phyloP scores from a whole-genome alignment of 257 asterid species.

The Perilla frutescens region DNA sequence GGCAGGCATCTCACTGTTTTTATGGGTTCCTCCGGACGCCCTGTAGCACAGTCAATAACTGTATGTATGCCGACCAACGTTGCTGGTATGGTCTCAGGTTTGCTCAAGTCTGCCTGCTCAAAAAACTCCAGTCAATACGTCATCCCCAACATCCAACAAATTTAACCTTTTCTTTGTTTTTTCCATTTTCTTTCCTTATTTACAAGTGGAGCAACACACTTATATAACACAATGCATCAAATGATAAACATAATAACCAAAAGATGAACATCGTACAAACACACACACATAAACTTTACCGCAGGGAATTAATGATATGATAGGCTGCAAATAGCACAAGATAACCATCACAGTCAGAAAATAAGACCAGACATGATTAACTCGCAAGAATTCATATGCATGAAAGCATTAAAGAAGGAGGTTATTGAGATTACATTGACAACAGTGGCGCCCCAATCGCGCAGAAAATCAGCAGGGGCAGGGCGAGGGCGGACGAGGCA shows the following conservation, averaged over 20 bases:
- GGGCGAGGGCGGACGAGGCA: conserved; percentile 98
- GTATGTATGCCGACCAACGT: conserved; percentile 95
- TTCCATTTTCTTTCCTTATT: neutral
- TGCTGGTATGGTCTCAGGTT: conserved; percentile 96
- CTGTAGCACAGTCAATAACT: conserved; percentile 97
- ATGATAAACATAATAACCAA: neutral
- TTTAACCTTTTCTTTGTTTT: neutral
- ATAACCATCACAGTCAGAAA: too few relatives aligned
- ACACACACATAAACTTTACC: too few relatives aligned
- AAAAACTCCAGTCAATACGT: conserved; percentile 32
- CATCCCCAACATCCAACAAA: conserved; percentile 21
- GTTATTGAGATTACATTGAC: conserved; percentile 63
- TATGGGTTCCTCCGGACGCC: conserved; percentile 98
- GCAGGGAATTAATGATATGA: too few relatives aligned
- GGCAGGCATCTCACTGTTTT: conserved; percentile 69
- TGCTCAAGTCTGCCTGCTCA: conserved; percentile 94
- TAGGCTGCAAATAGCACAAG: too few relatives aligned
- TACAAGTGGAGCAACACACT: neutral
- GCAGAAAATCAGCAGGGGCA: conserved; percentile 97
- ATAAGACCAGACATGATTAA: too few relatives aligned
- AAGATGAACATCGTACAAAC: neutral
- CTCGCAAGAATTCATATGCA: neutral
- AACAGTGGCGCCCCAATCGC: conserved; percentile 99
- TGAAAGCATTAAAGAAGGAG: neutral
- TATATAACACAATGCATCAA: neutral